Evolutionary conservation across 345 rosid genomes (phyloP), one percentile per base, ranked within the genome.

Genomic region (Hypericum perforatum): DNA sequence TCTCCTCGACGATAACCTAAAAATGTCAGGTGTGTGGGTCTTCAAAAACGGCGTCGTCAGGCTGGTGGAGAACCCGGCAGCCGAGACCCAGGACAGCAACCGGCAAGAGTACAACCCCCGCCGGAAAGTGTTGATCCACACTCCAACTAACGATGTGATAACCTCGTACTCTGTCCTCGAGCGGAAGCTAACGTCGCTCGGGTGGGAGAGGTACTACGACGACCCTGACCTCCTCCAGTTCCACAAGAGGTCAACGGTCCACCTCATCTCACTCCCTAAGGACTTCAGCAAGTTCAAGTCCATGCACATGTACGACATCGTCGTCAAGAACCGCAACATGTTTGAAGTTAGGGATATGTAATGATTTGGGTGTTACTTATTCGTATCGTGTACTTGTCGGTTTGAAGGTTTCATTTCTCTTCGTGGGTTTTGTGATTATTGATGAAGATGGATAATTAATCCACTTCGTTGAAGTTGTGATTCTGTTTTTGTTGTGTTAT

Each of bases 11-110:
- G 32, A 22, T 22, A 22, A 1, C 32, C 32, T 22, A 12, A 65
- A 37, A 60, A 88, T 88, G 96, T 76, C 94, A 0, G 96, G 94
- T 3, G 88, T 85, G 41, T 88, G 96, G 96, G 70, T 78, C 42
- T 82, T 88, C 76, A 74, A 70, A 62, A 73, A 85, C 61, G 92
- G 92, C 0, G 81, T 81, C 13, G 64, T 81, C 44, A 78, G 87
- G 41, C 70, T 76, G 8, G 92, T 73, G 45, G 84, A 76, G 73
- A 78, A 84, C 59, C 86, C 85, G 0, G 78, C 68, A 32, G 75
- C 67, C 0, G 95, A 78, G 16, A 53, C 65, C 3, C 36, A 51
- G 13, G 68, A 73, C 8, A 65, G 61, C 53, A 58, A 73, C 16
- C 63, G 54, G 57, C 32, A 22, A 4, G 32, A 22, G 32, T 22